These are phyloP conservation scores for Plectosphaerella cucumerina DNA, from an alignment of 2,329 filamentous ascomycete species.

Conservation along the genomic window DNA sequence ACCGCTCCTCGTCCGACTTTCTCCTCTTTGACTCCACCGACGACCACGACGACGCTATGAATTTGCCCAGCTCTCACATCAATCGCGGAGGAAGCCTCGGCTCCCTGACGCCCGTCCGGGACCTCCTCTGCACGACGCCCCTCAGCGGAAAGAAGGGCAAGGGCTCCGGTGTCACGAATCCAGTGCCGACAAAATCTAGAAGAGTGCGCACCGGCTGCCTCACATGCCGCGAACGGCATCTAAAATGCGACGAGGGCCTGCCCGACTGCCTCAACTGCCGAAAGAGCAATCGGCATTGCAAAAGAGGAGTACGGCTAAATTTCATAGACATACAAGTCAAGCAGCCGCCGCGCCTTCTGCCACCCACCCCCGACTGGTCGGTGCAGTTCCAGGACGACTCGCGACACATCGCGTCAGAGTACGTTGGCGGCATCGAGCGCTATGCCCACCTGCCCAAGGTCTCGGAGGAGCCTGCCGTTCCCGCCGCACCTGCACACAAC, in stretches of 20 bases:
- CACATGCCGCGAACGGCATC: conserved; percentile 82
- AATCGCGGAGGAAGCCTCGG: conserved; percentile 9
- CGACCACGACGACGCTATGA: conserved; percentile 20
- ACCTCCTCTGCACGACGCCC: conserved; percentile 7
- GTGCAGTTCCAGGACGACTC: conserved; percentile 87
- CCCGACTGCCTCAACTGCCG: conserved; percentile 71
- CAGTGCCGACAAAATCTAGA: conserved; percentile 59
- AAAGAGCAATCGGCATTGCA: conserved; percentile 82
- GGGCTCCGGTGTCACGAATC: conserved; percentile 9
- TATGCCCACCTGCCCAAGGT: conserved; percentile 55
- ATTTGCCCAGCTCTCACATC: conserved; percentile 14
- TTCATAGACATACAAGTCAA: conserved; percentile 83
- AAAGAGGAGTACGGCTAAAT: conserved; percentile 81
- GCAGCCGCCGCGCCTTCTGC: conserved; percentile 55
- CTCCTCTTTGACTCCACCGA: conserved; percentile 14
- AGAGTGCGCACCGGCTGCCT: conserved; percentile 86
- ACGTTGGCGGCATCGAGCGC: conserved; percentile 70
- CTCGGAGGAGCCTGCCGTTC: conserved; percentile 15
- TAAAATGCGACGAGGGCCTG: conserved; percentile 81
- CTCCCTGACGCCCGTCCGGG: conserved; percentile 11
- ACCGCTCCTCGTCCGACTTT: too few relatives aligned
- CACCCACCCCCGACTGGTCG: conserved; percentile 62
- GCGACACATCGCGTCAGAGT: conserved; percentile 83
- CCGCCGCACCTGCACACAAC: neutral
- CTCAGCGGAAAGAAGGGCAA: conserved; percentile 7